Base-by-base conservation (phyloP, 257 asterid species). In the Phtheirospermum japonicum region DNA sequence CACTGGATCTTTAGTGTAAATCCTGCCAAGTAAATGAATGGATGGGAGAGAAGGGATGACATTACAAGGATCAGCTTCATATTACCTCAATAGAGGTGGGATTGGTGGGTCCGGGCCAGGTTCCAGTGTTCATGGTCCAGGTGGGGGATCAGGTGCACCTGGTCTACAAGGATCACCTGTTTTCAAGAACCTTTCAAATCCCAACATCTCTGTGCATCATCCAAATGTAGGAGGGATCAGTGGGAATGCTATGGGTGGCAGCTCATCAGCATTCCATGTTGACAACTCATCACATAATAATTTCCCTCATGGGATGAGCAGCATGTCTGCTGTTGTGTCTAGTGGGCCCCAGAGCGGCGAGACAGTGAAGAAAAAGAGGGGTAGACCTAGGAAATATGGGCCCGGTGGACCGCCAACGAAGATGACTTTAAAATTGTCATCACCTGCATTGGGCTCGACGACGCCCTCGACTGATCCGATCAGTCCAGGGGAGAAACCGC, bases 351-450 rank as follows among this genome's bases (percentile, higher is more conserved):
- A 74, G 19, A 67, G 82, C 39, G 82, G 86, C 36, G 94, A 79
- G 70, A 64, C 76, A 0, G 89, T 69, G 67, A 89, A 86, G 82
- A 89, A 84, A 77, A 89, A 89, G 78, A 77, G 96, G 72, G 96
- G 96, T 20, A 75, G 96, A 77, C 96, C 96, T 2, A 79, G 96
- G 67, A 89, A 89, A 55, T 89, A 89, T 65, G 95, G 74, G 34
- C 91, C 95, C 5, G 95, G 83, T 36, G 94, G 90, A 56, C 75
- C 87, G 49, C 75, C 85, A 2, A 26, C 19, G 32, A 80, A 75
- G 30, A 74, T 76, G 89, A 70, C 85, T 7, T 69, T 86, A 43
- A 84, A 67, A 59, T 57, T 82, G 55, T 82, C 97, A 48, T 48
- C 54, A 4, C 84, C 90, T 2, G 51, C 74, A 79, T 69, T 83